Base-by-base conservation (phyloP, 2,329 filamentous ascomycete genomes). In the Plectosphaerella sp. region DNA sequence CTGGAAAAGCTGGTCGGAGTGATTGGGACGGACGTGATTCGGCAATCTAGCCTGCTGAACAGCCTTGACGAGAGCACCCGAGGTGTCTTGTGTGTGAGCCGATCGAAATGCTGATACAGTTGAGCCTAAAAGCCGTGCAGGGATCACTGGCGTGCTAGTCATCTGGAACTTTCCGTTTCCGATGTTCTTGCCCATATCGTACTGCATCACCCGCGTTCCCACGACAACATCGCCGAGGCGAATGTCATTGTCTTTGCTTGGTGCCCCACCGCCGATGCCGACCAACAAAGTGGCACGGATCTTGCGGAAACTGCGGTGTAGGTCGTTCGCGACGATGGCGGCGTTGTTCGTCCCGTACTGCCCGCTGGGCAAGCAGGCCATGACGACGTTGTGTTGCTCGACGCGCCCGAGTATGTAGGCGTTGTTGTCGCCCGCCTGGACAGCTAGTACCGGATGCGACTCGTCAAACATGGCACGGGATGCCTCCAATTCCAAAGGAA, bases 191-290 rank as follows among this genome's bases (percentile, higher is more conserved):
- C 61, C 62, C 0, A 62, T 2, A 1, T 67, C 64, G 5, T 59
- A 62, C 7, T 62, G 64, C 55, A 65, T 62, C 0, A 65, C 58
- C 0, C 59, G 55, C 0, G 51, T 61, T 1, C 64, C 63, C 0
- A 67, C 61, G 0, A 64, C 57, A 6, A 66, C 35, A 8, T 66
- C 63, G 0, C 64, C 64, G 0, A 66, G 47, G 1, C 60, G 51
- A 4, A 66, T 48, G 9, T 66, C 63, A 6, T 39, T 48, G 10
- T 22, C 52, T 28, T 39, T 49, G 5, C 28, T 49, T 2, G 61
- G 59, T 4, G 52, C 57, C 0, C 59, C 63, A 0, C 64, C 62
- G 0, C 59, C 61, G 3, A 65, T 62, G 0, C 63, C 64, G 0
- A 65, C 63, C 47, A 65, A 57, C 5, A 66, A 45, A 0, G 57